These are phyloP conservation scores for Lanmaoa pseudosensibilis DNA, from an alignment of 768 basidiomycete species.

Conservation along the genomic window DNA sequence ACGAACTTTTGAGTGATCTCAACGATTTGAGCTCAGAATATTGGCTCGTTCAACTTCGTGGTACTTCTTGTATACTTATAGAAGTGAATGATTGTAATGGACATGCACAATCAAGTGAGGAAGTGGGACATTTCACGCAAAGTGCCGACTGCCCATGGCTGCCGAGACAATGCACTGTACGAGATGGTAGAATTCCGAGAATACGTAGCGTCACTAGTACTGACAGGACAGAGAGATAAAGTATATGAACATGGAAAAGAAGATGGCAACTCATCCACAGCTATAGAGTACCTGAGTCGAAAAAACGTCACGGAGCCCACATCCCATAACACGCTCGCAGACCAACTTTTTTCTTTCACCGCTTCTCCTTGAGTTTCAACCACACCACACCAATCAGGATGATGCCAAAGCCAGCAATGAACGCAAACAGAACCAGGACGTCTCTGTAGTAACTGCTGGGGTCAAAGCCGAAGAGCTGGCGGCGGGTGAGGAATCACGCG, in stretches of 20 bases:
- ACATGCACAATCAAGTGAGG: too few species aligned
- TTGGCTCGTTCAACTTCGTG: too few species aligned
- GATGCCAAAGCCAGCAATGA: conserved; percentile 75
- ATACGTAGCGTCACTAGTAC: not conserved
- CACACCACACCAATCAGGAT: conserved; percentile 76
- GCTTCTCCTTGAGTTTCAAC: conserved; percentile 72
- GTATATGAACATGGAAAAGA: not conserved
- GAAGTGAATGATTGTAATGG: too few species aligned
- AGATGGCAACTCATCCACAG: not conserved
- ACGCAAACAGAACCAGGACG: conserved; percentile 83
- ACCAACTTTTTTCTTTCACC: conserved; percentile 39
- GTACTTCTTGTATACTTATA: too few species aligned
- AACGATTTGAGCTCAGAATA: too few species aligned
- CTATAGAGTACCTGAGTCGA: not conserved
- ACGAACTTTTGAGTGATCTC: too few species aligned
- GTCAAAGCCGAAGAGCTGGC: conserved; percentile 83
- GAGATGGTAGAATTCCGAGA: not conserved
- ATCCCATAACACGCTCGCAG: not conserved
- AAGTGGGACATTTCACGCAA: too few species aligned
- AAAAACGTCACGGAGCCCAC: not conserved
- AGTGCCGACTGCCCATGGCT: too few species aligned
- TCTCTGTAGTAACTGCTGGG: conserved; percentile 83
- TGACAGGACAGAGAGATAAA: not conserved
- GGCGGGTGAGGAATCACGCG: not conserved
- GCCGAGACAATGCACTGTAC: too few species aligned